These are phyloP conservation scores for Pharnaceum exiguum DNA, from an alignment of 148 eudicot genomes.

Conservation along the genomic window DNA sequence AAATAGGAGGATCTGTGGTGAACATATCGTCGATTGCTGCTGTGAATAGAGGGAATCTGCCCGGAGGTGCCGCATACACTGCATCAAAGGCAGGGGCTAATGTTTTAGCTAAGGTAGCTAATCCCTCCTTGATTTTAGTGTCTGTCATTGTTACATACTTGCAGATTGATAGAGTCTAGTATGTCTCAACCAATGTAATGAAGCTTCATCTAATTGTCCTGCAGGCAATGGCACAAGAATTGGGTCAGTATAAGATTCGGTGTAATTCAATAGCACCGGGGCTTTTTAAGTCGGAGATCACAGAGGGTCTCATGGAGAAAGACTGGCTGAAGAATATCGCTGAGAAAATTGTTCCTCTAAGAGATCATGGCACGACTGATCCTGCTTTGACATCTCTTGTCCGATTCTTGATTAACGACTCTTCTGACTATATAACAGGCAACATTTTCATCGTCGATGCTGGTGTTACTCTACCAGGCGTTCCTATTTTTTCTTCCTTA, in stretches of 20 bases:
- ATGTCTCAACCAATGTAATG: not conserved
- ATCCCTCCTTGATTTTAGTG: too few species aligned
- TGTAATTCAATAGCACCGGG: constrained; percentile 67
- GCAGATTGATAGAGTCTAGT: too few species aligned
- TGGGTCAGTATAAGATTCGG: constrained; percentile 47
- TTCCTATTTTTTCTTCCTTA: constrained; percentile 70
- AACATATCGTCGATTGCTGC: constrained; percentile 58
- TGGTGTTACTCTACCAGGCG: constrained; percentile 52
- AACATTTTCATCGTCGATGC: constrained; percentile 60
- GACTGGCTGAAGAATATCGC: constrained; percentile 52
- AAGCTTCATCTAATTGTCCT: constrained; percentile 1
- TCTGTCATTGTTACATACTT: too few species aligned
- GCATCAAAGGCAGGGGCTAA: constrained; percentile 53
- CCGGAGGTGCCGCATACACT: constrained; percentile 47
- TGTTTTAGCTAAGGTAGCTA: constrained; percentile 48
- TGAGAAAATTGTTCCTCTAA: constrained; percentile 36
- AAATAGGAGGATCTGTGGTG: constrained; percentile 53
- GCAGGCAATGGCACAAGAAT: constrained; percentile 52
- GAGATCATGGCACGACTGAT: constrained; percentile 36
- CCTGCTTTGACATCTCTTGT: constrained; percentile 65
- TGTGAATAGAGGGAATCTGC: constrained; percentile 40
- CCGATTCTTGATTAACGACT: constrained; percentile 56
- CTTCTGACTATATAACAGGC: constrained; percentile 58
- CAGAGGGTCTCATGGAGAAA: constrained; percentile 44
- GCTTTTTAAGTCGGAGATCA: constrained; percentile 64